phyloP scores from a whole-genome alignment of 1,284 basidiomycete species.

The Leccinum discolor region DNA sequence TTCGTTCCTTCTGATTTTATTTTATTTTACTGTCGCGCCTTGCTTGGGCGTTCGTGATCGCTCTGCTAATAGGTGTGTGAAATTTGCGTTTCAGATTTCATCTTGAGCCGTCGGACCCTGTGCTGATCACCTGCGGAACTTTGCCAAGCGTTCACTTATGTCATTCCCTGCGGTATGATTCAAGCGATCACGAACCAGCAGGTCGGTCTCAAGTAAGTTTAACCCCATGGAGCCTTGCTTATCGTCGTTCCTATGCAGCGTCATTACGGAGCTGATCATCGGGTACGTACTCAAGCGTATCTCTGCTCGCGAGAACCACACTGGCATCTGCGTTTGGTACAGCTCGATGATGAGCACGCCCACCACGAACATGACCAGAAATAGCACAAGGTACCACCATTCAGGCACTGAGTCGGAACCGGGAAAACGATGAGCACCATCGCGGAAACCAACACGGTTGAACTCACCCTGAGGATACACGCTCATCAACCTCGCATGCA shows the following conservation, averaged over 20 bases:
- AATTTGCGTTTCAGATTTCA: background rate
- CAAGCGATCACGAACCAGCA: slow-evolving; percentile 46
- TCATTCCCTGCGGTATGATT: slow-evolving; percentile 49
- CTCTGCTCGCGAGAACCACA: background rate
- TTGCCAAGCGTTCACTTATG: slow-evolving; percentile 39
- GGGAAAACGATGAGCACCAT: slow-evolving; percentile 26
- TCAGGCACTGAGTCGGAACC: slow-evolving; percentile 23
- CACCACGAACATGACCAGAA: slow-evolving; percentile 49
- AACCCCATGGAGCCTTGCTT: background rate
- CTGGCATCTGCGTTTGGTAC: slow-evolving; percentile 57
- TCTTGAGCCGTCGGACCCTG: background rate
- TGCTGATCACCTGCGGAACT: background rate
- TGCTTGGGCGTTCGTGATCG: slow-evolving; percentile 39
- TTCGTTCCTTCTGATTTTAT: background rate
- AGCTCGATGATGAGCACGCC: slow-evolving; percentile 59
- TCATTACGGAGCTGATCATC: slow-evolving; percentile 50
- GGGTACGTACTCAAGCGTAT: slow-evolving; percentile 30
- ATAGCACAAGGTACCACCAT: slow-evolving; percentile 33
- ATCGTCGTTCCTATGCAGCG: slow-evolving; percentile 19
- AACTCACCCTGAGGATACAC: slow-evolving; percentile 67
- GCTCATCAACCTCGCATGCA: slow-evolving; percentile 75
- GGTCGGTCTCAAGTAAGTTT: slow-evolving; percentile 38
- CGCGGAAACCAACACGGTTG: background rate
- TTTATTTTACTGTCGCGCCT: background rate
- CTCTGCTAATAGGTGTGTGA: slow-evolving; percentile 37